A percentile compares a stretch with the other conserved stretches of the same genome.
Conservation (phyloP, 495 filamentous ascomycete genomes). For the Penicillium manginii region DNA sequence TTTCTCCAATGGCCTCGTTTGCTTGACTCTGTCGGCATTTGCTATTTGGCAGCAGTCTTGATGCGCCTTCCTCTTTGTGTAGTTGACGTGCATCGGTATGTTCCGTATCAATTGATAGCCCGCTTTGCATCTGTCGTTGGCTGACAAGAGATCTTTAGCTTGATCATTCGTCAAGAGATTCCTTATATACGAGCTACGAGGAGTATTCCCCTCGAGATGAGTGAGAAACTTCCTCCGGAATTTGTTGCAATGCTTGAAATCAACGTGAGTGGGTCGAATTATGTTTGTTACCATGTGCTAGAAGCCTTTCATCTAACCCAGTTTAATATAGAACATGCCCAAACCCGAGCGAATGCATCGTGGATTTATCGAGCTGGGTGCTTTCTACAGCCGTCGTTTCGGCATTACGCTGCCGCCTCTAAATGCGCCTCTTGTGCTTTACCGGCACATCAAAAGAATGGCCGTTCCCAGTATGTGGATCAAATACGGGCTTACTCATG, state of each 20-base stretch:
- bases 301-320: conserved; percentile 6
- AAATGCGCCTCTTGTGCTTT: conserved; percentile 67
- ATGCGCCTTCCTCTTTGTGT: conserved; percentile 66
- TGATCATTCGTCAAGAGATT: conserved; percentile 51
- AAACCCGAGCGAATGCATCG: conserved; percentile 64
- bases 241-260: conserved; percentile 62
- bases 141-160: conserved; percentile 22
- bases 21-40: conserved; percentile 65
- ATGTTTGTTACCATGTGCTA: background rate
- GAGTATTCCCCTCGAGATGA: conserved; percentile 66
- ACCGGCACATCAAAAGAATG: conserved; percentile 71
- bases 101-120: conserved; percentile 12
- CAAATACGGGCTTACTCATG: background rate
- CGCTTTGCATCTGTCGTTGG: conserved; percentile 11
- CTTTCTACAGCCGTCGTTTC: conserved; percentile 68
- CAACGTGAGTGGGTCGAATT: conserved; percentile 38
- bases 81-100: conserved; percentile 62
- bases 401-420: conserved; percentile 72
- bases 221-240: conserved; percentile 62
- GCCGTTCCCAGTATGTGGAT: conserved; percentile 71
- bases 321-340: conserved; percentile 35
- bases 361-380: conserved; percentile 59
- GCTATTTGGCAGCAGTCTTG: conserved; percentile 67
- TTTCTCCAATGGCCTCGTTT: conserved; percentile 56
- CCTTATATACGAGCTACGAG: conserved; percentile 48